Conservation (phyloP, 768 basidiomycete genomes). For the Termitomyces sp. region DNA sequence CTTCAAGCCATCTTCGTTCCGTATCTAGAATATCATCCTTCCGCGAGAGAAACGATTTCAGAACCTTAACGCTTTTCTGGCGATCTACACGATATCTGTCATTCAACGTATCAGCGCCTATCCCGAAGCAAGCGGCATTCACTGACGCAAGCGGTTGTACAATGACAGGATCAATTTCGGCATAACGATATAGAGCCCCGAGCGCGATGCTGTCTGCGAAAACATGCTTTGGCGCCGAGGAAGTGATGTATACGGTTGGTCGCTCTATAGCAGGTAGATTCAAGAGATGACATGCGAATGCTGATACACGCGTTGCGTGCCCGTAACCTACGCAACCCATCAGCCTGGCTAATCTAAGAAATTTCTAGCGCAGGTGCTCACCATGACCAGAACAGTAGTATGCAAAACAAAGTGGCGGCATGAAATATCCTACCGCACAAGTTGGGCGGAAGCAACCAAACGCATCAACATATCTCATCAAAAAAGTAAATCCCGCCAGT, state of each 20-base stretch:
- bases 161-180: conserved; percentile 75
- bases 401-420: conserved; percentile 36
- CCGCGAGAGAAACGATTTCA: conserved; percentile 49
- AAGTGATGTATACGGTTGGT: conserved; percentile 57
- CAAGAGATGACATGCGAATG: conserved; percentile 58
- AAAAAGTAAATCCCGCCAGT: neutral
- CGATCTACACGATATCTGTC: conserved; percentile 69
- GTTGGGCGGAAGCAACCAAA: conserved; percentile 1
- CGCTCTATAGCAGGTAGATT: conserved; percentile 29
- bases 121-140: too few relatives aligned
- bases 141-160: conserved; percentile 75
- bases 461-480: conserved; percentile 1
- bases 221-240: conserved; percentile 68
- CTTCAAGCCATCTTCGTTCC: conserved; percentile 54
- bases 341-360: neutral
- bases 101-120: conserved; percentile 4
- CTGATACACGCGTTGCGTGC: conserved; percentile 81
- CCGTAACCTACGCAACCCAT: conserved; percentile 54
- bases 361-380: conserved; percentile 20
- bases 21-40: conserved; percentile 49
- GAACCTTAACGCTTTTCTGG: conserved; percentile 56
- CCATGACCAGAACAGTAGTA: conserved; percentile 79
- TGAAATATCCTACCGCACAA: conserved; percentile 3
- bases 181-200: conserved; percentile 64
- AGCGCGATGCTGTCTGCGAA: conserved; percentile 57